phyloP scores from a whole-genome alignment of 768 basidiomycete genomes.

The Phaeotremella skinneri region DNA sequence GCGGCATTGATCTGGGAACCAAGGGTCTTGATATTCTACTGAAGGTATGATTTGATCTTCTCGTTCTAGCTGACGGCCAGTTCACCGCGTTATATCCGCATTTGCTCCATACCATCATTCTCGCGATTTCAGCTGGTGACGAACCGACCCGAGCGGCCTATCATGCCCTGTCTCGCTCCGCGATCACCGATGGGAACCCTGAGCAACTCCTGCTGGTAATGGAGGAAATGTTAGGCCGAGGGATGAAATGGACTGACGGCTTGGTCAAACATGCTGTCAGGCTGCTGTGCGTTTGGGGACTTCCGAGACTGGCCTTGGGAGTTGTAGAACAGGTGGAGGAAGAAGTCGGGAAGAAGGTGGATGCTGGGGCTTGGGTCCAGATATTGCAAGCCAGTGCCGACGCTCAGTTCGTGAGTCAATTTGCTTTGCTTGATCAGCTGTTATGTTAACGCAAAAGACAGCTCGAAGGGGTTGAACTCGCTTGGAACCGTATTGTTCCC shows the following conservation, averaged over 20 bases:
- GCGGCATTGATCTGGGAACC: constrained; percentile 34
- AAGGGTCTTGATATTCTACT: constrained; percentile 64
- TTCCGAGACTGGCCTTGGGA: constrained; percentile 70
- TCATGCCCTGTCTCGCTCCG: constrained; percentile 60
- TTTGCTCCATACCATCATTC: constrained; percentile 55
- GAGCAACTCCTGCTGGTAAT: constrained; percentile 67
- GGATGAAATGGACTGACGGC: constrained; percentile 58
- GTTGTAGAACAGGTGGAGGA: constrained; percentile 64
- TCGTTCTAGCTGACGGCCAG: constrained; percentile 35
- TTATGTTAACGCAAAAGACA: constrained; percentile 42
- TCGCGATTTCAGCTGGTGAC: constrained; percentile 58
- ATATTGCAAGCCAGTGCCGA: constrained; percentile 67
- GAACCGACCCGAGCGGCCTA: constrained; percentile 48
- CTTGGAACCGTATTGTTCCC: constrained; percentile 64
- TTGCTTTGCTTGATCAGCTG: not conserved
- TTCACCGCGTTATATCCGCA: constrained; percentile 43
- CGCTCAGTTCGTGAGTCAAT: constrained; percentile 63
- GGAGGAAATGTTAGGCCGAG: constrained; percentile 60
- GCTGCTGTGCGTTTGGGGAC: constrained; percentile 59
- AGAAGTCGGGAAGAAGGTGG: constrained; percentile 57
- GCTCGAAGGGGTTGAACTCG: constrained; percentile 65
- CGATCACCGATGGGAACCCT: constrained; percentile 58
- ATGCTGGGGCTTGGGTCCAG: constrained; percentile 62
- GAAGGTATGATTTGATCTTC: constrained; percentile 54
- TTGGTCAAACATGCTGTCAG: constrained; percentile 60